Percentiles rank a stretch among this genome's conserved stretches.
Evolutionary conservation across 768 basidiomycete species (phyloP).

Genomic region (Porpolomopsis calyptriformis): DNA sequence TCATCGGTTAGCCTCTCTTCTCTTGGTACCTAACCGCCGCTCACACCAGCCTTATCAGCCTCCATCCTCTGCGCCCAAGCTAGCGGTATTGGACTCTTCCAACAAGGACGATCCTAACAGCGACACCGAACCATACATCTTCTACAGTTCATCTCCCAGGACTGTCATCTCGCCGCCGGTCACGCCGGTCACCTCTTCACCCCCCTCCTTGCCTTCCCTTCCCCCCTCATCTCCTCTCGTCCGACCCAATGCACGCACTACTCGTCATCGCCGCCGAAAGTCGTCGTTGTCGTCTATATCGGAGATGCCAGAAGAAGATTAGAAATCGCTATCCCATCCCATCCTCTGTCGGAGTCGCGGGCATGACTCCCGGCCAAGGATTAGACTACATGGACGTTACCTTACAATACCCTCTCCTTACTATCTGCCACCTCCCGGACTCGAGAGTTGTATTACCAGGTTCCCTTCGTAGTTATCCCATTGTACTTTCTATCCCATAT

Average conservation of each 20-base stretch:
- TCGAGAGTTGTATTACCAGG: background rate
- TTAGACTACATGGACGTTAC: background rate
- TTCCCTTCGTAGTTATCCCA: background rate
- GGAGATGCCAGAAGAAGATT: slow-evolving; percentile 6
- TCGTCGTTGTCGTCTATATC: slow-evolving; percentile 2
- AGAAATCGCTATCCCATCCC: background rate
- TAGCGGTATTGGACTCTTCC: background rate
- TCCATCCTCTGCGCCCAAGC: background rate
- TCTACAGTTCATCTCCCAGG: slow-evolving; percentile 4
- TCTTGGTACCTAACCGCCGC: background rate
- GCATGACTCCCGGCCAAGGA: background rate
- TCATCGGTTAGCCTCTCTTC: background rate
- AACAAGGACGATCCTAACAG: background rate
- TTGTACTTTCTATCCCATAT: background rate
- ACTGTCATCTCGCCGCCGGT: background rate
- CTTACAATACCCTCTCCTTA: background rate
- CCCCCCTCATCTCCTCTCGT: too few species aligned
- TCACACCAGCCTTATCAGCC: background rate
- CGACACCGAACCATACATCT: slow-evolving; percentile 3
- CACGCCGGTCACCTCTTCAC: background rate
- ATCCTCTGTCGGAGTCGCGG: background rate
- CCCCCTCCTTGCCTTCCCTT: background rate
- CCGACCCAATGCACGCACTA: too few species aligned
- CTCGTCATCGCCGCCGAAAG: background rate
- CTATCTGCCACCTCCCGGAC: background rate